A percentile compares a stretch with the other conserved stretches of the same genome.
phyloP scores from a whole-genome alignment of 1,139 yeast genomes.

The Yamadazyma mexicana region DNA sequence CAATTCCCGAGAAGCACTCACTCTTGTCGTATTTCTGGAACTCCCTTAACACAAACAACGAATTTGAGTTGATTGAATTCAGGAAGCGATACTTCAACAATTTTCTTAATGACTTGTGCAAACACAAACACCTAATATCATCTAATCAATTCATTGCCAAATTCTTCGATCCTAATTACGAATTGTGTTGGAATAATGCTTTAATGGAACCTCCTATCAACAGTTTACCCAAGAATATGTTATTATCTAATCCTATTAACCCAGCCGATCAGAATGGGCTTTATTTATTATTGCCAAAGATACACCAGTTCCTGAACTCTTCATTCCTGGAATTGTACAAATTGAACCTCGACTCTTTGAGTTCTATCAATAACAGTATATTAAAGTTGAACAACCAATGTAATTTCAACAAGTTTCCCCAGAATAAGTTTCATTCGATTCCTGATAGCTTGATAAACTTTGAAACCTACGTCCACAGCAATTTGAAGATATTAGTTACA shows the following conservation, averaged over 20 bases:
- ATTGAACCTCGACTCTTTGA: slow-evolving; percentile 29
- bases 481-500: slow-evolving; percentile 32
- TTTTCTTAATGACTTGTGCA: slow-evolving; percentile 34
- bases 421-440: slow-evolving; percentile 26
- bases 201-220: slow-evolving; percentile 47
- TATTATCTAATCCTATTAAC: slow-evolving; percentile 45
- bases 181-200: slow-evolving; percentile 48
- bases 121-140: slow-evolving; percentile 16
- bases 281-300: slow-evolving; percentile 40
- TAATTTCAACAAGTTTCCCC: slow-evolving; percentile 27
- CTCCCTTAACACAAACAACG: slow-evolving; percentile 39
- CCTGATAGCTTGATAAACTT: slow-evolving; percentile 35
- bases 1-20: slow-evolving; percentile 61
- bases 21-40: slow-evolving; percentile 42
- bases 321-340: slow-evolving; percentile 22
- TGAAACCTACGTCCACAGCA: slow-evolving; percentile 36
- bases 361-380: slow-evolving; percentile 38
- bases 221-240: slow-evolving; percentile 38
- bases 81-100: slow-evolving; percentile 40
- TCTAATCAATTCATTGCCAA: slow-evolving; percentile 39
- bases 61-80: slow-evolving; percentile 40
- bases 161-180: slow-evolving; percentile 51
- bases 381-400: slow-evolving; percentile 36
- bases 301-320: slow-evolving; percentile 32
- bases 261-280: slow-evolving; percentile 49